Conservation (phyloP, 2,329 filamentous ascomycete genomes). For the Neonectria coccinea region DNA sequence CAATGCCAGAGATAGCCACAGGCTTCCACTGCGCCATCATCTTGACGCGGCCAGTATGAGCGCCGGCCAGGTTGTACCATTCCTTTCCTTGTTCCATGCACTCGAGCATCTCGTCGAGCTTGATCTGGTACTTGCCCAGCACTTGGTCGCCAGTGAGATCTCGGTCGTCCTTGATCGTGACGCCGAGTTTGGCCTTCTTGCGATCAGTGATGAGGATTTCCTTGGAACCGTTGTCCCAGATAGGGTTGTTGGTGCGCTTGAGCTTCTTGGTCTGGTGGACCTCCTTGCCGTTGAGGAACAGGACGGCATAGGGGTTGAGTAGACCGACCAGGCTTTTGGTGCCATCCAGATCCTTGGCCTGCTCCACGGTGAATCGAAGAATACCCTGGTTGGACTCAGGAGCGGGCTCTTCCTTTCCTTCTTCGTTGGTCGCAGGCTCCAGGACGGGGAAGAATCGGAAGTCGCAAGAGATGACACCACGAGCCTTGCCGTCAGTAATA, state of each 20-base stretch:
- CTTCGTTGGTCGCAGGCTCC: slow-evolving; percentile 75
- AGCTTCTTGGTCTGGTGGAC: slow-evolving; percentile 90
- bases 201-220: slow-evolving; percentile 96
- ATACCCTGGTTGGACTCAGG: slow-evolving; percentile 96
- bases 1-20: slow-evolving; percentile 84
- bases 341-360: slow-evolving; percentile 94
- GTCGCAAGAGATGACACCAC: slow-evolving; percentile 83
- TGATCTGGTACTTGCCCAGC: slow-evolving; percentile 93
- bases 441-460: slow-evolving; percentile 96
- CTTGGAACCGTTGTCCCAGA: slow-evolving; percentile 93
- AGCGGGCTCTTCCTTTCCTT: slow-evolving; percentile 82
- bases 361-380: slow-evolving; percentile 90
- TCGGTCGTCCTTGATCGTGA: slow-evolving; percentile 95
- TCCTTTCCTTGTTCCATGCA: slow-evolving; percentile 93
- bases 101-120: slow-evolving; percentile 91
- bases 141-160: slow-evolving; percentile 86
- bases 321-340: slow-evolving; percentile 91
- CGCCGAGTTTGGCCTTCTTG: slow-evolving; percentile 87
- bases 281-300: slow-evolving; percentile 92
- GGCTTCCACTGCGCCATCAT: slow-evolving; percentile 96
- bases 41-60: slow-evolving; percentile 86
- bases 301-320: slow-evolving; percentile 89
- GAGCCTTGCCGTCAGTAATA: slow-evolving; percentile 83
- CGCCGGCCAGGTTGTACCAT: slow-evolving; percentile 91
- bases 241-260: slow-evolving; percentile 97